Evolutionary conservation across 73 alveolate genomes (phyloP).

Genomic region (Symbiodinium pilosum): DNA sequence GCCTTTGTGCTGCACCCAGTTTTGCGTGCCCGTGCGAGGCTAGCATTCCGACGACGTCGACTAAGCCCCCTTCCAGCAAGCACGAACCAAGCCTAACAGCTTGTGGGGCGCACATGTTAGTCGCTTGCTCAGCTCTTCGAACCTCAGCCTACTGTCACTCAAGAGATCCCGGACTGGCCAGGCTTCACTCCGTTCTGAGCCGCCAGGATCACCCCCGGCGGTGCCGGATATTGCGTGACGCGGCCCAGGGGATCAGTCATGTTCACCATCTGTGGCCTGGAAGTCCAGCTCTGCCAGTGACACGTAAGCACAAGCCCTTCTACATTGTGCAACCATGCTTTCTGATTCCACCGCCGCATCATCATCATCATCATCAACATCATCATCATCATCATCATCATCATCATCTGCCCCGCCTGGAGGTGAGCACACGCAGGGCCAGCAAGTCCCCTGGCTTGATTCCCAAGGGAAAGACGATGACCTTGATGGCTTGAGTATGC

Average conservation of each 20-base stretch:
- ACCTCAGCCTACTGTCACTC: background rate
- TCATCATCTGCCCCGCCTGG: background rate
- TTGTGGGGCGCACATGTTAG: background rate
- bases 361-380: no score
- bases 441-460: conserved; percentile 48
- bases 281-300: background rate
- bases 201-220: conserved; percentile 53
- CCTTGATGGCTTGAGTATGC: background rate
- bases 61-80: no score
- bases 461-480: conserved; percentile 74
- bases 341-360: no score
- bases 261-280: conserved; percentile 39
- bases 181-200: conserved; percentile 46
- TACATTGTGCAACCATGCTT: no score
- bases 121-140: background rate
- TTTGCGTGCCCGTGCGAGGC: no score
- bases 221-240: conserved; percentile 35
- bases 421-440: conserved; percentile 36
- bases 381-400: background rate
- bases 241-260: conserved; percentile 51
- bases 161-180: background rate
- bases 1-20: no score
- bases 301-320: background rate
- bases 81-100: background rate
- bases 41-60: background rate